Base-by-base conservation (phyloP, 2,329 filamentous ascomycete species). In the Cordyceps cateniannulata region DNA sequence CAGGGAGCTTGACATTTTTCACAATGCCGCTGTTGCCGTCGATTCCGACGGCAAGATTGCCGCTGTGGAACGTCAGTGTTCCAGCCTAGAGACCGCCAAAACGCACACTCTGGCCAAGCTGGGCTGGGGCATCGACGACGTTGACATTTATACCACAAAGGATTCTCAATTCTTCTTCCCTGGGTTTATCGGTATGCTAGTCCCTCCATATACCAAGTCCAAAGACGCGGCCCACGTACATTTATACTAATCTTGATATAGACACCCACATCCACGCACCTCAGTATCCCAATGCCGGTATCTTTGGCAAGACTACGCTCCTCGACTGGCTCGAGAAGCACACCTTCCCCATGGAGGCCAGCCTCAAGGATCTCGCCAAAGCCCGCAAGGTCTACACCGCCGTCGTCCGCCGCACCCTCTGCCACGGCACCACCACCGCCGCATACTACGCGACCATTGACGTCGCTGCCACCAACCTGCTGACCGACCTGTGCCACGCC, bases 231-330 rank as follows among this genome's bases (percentile, higher is more conserved):
- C n/a, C n/a, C 10, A 20, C 20, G 3, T 1, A n/a, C 32, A 12
- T 9, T 35, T 3, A 9, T 35, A n/a, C 59, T 51, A 48, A 22
- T 35, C 18, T 1, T 32, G 12, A 6, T 12, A 1, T 64, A 93
- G 93, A 99, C 73, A 96, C 95, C 1, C 95, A 99, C 72, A 89
- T 96, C 62, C 95, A 99, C 72, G 95, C 95, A 9, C 85, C 93
- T 0, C 95, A 99, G 76, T 97, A 96, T 69, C 92, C 93, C 62
- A 99, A 99, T 70, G 85, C 86, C 1, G 95, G 95, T 62, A 88
- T 99, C 65, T 98, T 98, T 71, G 95, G 95, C 69, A 95, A 93
- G 66, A 88, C 90, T 0, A 97, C 93, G 0, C 86, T 99, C 35
- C 83, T 99, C 16, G 89, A 95, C 75, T 99, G 95, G 95, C 81